Base-by-base conservation (phyloP, 2,329 filamentous ascomycete genomes). In the Aspergillus latus region DNA sequence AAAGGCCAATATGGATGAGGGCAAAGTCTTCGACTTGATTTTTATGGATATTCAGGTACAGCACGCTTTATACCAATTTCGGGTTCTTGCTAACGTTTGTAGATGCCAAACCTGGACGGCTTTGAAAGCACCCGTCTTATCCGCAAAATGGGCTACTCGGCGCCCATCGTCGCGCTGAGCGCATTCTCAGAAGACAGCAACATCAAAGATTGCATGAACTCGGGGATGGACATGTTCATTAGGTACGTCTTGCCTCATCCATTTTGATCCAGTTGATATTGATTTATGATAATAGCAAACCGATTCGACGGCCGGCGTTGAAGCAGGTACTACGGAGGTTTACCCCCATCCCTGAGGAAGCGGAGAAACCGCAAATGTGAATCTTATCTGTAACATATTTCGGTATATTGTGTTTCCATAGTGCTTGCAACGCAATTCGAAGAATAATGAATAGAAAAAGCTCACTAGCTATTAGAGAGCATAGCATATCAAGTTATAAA, bases 151-250 rank as follows among this genome's bases (percentile, higher is more conserved):
- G 92, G 92, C 1, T 97, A 94, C 74, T 86, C 83, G 9, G 88
- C 89, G 1, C 92, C 92, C 0, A 96, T 97, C 59, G 91, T 97
- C 11, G 92, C 92, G 0, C 76, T 97, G 44, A 96, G 92, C 9
- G 92, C 92, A 2, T 96, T 96, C 66, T 87, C 90, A 0, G 92
- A 96, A 68, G 92, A 96, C 71, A 91, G 87, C 73, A 96, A 96
- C 66, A 85, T 92, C 44, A 88, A 87, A 72, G 89, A 92, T 69
- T 90, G 89, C 72, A 88, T 94, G 71, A 90, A 93, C 58, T 91
- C 87, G 1, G 92, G 92, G 54, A 96, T 96, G 92, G 85, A 96
- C 67, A 91, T 92, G 76, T 96, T 96, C 72, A 79, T 96, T 30
- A 81, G 34, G 34, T 37, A 37, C 10, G 34, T 37, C 10, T 37